Base-by-base conservation (phyloP, 192 early-diverging fungal genomes). In the Fimicolochytrium jonesii region DNA sequence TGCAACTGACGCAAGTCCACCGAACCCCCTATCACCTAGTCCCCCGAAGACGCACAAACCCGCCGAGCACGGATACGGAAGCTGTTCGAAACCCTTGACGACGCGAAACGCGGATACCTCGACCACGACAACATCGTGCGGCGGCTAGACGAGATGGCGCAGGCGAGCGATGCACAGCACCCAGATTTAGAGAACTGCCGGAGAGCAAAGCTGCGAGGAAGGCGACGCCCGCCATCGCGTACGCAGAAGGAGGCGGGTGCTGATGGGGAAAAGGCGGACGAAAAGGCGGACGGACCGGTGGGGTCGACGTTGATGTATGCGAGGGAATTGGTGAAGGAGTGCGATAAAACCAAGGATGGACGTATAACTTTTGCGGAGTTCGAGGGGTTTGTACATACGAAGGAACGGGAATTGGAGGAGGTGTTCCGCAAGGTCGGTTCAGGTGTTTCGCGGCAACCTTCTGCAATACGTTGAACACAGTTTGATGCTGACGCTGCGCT, bases 321-420 rank as follows among this genome's bases (percentile, higher is more conserved):
- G 29, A 2, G 45, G 15, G 67, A 73, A 43, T 48, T 73, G 30
- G 62, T 73, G 0, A 39, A 48, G 45, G 49, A 66, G 28, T 70
- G 68, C 36, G 73, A 75, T 43, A 67, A 75, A 42, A 68, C 66
- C 6, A 66, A 67, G 43, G 60, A 71, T 52, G 73, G 73, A 6
- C 37, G 54, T 28, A 64, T 75, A 17, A 44, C 50, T 11, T 64
- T 75, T 41, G 56, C 62, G 23, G 73, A 75, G 42, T 75, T 75
- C 53, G 64, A 55, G 44, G 48, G 74, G 42, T 90, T 86, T 71
- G 80, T 88, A 2, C 67, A 80, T 17, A 74, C 82, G 50, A 87
- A 87, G 55, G 88, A 88, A 59, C 66, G 73, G 49, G 78, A 86
- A 47, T 66, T 90, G 18, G 78, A 76, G 76, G 59, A 72, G 13